A percentile compares a stretch with the other conserved stretches of the same genome.
Conservation (phyloP, 1,139 yeast genomes). For the Debaryomyces sp. region DNA sequence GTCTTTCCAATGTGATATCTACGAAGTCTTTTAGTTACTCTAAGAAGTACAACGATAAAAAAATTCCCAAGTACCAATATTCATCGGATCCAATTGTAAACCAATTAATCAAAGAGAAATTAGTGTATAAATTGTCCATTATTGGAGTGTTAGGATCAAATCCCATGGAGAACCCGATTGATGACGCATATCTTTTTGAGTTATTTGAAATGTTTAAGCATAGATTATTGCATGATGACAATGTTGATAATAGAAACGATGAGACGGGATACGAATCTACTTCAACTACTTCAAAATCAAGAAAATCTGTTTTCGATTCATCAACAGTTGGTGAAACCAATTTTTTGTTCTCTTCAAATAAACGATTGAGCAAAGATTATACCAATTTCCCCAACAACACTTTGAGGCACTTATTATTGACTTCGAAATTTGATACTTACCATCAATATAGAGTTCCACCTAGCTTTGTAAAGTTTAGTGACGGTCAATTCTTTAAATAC, state of each 20-base stretch:
- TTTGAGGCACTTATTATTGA: slow-evolving; percentile 20
- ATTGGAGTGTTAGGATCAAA: slow-evolving; percentile 41
- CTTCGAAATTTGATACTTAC: slow-evolving; percentile 84
- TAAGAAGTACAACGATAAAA: slow-evolving; percentile 15
- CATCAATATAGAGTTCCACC: slow-evolving; percentile 27
- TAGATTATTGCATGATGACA: slow-evolving; percentile 20
- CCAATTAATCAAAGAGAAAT: slow-evolving; percentile 36
- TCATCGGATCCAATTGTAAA: slow-evolving; percentile 36
- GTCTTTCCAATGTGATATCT: slow-evolving; percentile 29
- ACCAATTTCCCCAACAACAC: slow-evolving; percentile 3
- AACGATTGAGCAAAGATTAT: slow-evolving; percentile 4
- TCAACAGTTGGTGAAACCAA: slow-evolving; percentile 28
- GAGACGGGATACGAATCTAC: slow-evolving; percentile 7
- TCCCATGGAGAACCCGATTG: slow-evolving; percentile 31
- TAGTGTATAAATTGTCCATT: slow-evolving; percentile 39
- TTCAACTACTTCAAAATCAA: slow-evolving; percentile 5
- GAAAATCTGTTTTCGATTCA: slow-evolving; percentile 11
- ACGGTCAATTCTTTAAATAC: slow-evolving; percentile 28
- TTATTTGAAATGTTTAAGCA: slow-evolving; percentile 36
- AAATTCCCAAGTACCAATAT: slow-evolving; percentile 22
- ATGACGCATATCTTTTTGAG: slow-evolving; percentile 34
- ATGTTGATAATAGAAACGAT: slow-evolving; percentile 1
- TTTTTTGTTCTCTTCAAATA: slow-evolving; percentile 10
- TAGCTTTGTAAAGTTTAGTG: slow-evolving; percentile 30
- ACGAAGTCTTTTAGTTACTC: slow-evolving; percentile 28